Evolutionary conservation across 75 land plant genomes (phyloP).

Genomic region (Pinus albicaulis): DNA sequence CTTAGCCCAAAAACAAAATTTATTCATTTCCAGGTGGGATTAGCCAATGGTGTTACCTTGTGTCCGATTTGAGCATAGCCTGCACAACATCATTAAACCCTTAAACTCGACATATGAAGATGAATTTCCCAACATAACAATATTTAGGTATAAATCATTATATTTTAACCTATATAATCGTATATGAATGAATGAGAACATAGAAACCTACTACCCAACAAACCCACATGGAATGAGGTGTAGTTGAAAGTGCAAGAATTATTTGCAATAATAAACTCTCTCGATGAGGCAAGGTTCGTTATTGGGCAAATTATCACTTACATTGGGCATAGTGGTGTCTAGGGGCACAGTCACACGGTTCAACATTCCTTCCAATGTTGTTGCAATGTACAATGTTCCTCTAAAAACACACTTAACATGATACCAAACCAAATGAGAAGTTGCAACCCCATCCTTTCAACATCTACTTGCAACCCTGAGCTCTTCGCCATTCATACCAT

Average conservation of each 20-base stretch:
- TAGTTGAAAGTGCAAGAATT: slow-evolving; percentile 56
- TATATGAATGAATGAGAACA: too few relatives aligned
- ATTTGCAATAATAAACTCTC: slow-evolving; percentile 66
- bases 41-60: slow-evolving; percentile 22
- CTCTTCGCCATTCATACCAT: too few relatives aligned
- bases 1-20: too few relatives aligned
- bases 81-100: background rate
- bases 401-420: background rate
- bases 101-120: too few relatives aligned
- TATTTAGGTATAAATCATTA: too few relatives aligned
- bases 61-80: slow-evolving; percentile 22
- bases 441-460: background rate
- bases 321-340: slow-evolving; percentile 51
- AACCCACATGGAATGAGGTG: slow-evolving; percentile 74
- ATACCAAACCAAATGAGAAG: background rate
- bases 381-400: slow-evolving; percentile 33
- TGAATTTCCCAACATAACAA: background rate
- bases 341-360: slow-evolving; percentile 63
- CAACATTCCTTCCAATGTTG: slow-evolving; percentile 82
- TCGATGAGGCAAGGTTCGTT: slow-evolving; percentile 63
- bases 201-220: slow-evolving; percentile 70
- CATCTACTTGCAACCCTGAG: too few relatives aligned
- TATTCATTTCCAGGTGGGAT: too few relatives aligned
- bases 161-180: too few relatives aligned
- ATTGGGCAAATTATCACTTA: slow-evolving; percentile 80